Evolutionary conservation across 2,329 filamentous ascomycete species (phyloP).

Genomic region (Pseudogymnoascus sp.): DNA sequence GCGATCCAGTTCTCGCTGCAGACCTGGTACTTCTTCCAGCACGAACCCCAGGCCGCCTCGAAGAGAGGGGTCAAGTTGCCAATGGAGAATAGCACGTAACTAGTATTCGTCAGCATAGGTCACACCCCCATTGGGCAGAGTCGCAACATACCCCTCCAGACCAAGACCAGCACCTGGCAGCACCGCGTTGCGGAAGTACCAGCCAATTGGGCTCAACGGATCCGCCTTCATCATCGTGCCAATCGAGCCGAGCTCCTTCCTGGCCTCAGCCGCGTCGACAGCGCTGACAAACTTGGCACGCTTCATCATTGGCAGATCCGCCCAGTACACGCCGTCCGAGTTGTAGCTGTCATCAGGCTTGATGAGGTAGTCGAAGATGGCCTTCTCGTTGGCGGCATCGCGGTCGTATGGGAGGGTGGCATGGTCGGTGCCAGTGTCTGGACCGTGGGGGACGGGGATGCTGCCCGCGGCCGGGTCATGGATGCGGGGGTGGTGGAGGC

Average conservation of each 20-base stretch:
- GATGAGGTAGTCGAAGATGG: slow-evolving; percentile 69
- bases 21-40: slow-evolving; percentile 60
- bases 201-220: slow-evolving; percentile 72
- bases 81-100: slow-evolving; percentile 94
- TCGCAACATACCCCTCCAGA: slow-evolving; percentile 60
- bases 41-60: slow-evolving; percentile 62
- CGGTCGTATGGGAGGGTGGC: slow-evolving; percentile 17
- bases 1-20: slow-evolving; percentile 77
- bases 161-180: slow-evolving; percentile 87
- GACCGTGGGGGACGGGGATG: slow-evolving; percentile 26
- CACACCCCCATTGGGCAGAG: background rate
- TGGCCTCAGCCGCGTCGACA: slow-evolving; percentile 64
- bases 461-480: slow-evolving; percentile 24
- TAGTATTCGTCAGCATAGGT: slow-evolving; percentile 23
- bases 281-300: slow-evolving; percentile 67
- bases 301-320: slow-evolving; percentile 66
- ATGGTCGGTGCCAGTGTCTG: slow-evolving; percentile 26
- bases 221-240: slow-evolving; percentile 79
- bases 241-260: slow-evolving; percentile 57
- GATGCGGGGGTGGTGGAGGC: slow-evolving; percentile 20
- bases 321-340: slow-evolving; percentile 81
- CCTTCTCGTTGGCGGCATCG: slow-evolving; percentile 37
- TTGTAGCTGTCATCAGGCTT: slow-evolving; percentile 86
- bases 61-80: slow-evolving; percentile 86
- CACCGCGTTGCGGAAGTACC: slow-evolving; percentile 85